Evolutionary conservation across 2,329 filamentous ascomycete genomes (phyloP).

Genomic region (Allantophomopsis cytisporea): DNA sequence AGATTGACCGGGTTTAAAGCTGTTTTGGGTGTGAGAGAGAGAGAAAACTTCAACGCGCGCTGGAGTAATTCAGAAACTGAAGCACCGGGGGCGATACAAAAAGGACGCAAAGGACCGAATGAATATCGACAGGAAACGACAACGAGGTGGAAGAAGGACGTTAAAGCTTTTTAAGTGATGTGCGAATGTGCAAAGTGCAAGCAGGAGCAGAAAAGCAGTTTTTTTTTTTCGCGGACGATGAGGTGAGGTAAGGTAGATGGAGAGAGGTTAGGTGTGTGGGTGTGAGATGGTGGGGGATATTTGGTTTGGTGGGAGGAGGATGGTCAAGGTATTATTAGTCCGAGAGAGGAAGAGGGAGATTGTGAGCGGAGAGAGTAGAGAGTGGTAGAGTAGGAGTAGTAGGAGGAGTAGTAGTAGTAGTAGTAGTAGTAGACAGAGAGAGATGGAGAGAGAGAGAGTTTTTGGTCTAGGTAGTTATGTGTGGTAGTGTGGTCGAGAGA

Average conservation of each 20-base stretch:
- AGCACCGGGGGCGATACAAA: constrained; percentile 20
- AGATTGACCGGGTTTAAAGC: constrained; percentile 14
- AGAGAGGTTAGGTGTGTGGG: constrained; percentile 8
- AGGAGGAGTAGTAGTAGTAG: too few relatives aligned
- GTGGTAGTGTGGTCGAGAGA: too few relatives aligned
- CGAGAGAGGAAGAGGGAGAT: constrained; percentile 1
- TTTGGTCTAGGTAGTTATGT: too few relatives aligned
- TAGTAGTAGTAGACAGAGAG: too few relatives aligned
- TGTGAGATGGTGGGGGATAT: constrained; percentile 9
- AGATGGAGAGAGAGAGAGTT: too few relatives aligned
- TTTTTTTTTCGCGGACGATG: constrained; percentile 4
- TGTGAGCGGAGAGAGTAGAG: constrained; percentile 2
- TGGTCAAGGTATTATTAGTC: too few relatives aligned
- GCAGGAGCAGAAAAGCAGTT: too few relatives aligned
- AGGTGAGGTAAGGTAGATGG: not conserved
- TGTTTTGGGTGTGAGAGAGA: constrained; percentile 7
- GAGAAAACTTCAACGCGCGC: constrained; percentile 11
- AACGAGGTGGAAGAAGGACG: not conserved
- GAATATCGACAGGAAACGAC: constrained; percentile 20
- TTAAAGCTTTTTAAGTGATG: too few relatives aligned
- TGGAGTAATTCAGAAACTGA: constrained; percentile 17
- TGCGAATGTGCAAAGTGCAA: too few relatives aligned
- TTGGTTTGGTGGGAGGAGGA: constrained; percentile 1
- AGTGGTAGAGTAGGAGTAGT: not conserved
- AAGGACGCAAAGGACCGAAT: constrained; percentile 18